Evolutionary conservation across 148 eudicot genomes (phyloP).

Genomic region (Selenicereus undatus): DNA sequence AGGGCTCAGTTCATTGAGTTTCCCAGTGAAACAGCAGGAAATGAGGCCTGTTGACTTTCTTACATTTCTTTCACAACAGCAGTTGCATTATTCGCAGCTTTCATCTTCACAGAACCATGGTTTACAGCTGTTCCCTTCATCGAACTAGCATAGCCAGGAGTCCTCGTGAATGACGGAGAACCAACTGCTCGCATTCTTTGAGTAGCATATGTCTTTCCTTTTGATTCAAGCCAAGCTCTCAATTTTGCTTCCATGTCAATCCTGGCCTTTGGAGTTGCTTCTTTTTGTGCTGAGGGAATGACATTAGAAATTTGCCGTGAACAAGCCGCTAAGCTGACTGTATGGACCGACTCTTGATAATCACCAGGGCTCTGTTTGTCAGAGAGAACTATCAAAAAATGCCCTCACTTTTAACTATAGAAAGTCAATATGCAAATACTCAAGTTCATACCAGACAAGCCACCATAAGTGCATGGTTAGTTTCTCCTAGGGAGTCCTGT

Average conservation of each 20-base stretch:
- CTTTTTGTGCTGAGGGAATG: slow-evolving; percentile 48
- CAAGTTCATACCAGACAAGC: slow-evolving; percentile 72
- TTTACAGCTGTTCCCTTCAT: slow-evolving; percentile 34
- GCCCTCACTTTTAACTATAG: neutral
- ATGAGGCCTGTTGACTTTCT: neutral
- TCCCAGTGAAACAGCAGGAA: neutral
- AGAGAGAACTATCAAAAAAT: slow-evolving; percentile 13
- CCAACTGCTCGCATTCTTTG: slow-evolving; percentile 39
- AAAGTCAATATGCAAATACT: neutral
- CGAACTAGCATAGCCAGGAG: slow-evolving; percentile 49
- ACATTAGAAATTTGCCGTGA: slow-evolving; percentile 73
- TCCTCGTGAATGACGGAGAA: slow-evolving; percentile 42
- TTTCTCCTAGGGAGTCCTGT: slow-evolving; percentile 96
- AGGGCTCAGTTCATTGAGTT: too few species aligned
- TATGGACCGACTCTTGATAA: slow-evolving; percentile 83
- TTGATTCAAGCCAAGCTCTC: slow-evolving; percentile 82
- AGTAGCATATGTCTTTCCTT: slow-evolving; percentile 66
- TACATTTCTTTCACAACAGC: slow-evolving; percentile 42
- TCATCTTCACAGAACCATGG: slow-evolving; percentile 37
- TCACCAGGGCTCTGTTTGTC: slow-evolving; percentile 68
- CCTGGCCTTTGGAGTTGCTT: slow-evolving; percentile 48
- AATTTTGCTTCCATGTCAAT: slow-evolving; percentile 89
- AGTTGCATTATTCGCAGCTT: slow-evolving; percentile 28
- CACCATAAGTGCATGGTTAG: slow-evolving; percentile 79
- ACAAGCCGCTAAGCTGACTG: slow-evolving; percentile 90